phyloP scores from a whole-genome alignment of 2,329 filamentous ascomycete genomes.

The Pseudogymnoascus pannorum region DNA sequence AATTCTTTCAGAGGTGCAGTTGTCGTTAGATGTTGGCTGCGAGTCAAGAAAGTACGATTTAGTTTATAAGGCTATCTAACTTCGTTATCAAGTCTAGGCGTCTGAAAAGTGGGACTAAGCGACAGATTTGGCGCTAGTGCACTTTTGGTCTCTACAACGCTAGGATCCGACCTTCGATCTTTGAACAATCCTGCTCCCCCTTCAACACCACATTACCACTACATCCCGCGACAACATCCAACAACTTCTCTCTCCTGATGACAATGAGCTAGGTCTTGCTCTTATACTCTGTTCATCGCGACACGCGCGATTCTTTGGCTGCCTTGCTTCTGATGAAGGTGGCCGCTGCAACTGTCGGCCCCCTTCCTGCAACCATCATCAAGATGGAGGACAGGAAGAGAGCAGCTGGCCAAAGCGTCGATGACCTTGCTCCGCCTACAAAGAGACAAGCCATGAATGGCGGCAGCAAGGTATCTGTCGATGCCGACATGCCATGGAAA shows the following conservation, averaged over 20 bases:
- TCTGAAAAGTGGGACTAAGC: slow-evolving; percentile 3
- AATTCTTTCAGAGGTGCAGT: background rate
- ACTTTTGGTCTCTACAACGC: slow-evolving; percentile 4
- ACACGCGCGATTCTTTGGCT: background rate
- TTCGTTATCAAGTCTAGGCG: background rate
- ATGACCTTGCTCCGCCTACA: slow-evolving; percentile 79
- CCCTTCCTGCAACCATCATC: slow-evolving; percentile 73
- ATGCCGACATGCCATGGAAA: slow-evolving; percentile 63
- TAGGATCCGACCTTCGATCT: slow-evolving; percentile 5
- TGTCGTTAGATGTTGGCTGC: slow-evolving; percentile 1
- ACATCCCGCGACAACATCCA: background rate
- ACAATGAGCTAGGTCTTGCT: slow-evolving; percentile 3
- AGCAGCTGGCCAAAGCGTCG: slow-evolving; percentile 70
- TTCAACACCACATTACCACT: background rate
- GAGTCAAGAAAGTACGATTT: background rate
- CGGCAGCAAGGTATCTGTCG: slow-evolving; percentile 56
- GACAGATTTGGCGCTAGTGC: background rate
- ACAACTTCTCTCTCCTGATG: background rate
- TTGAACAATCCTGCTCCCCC: slow-evolving; percentile 6
- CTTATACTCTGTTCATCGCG: background rate
- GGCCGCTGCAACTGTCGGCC: slow-evolving; percentile 56
- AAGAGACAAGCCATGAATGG: slow-evolving; percentile 93
- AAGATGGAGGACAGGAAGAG: slow-evolving; percentile 99
- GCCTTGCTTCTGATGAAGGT: slow-evolving; percentile 74
- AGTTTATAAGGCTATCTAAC: background rate